Percentiles rank a stretch among this genome's conserved stretches.
phyloP scores from a whole-genome alignment of 306 rosid species.

The Chamaecrista fasciculata region DNA sequence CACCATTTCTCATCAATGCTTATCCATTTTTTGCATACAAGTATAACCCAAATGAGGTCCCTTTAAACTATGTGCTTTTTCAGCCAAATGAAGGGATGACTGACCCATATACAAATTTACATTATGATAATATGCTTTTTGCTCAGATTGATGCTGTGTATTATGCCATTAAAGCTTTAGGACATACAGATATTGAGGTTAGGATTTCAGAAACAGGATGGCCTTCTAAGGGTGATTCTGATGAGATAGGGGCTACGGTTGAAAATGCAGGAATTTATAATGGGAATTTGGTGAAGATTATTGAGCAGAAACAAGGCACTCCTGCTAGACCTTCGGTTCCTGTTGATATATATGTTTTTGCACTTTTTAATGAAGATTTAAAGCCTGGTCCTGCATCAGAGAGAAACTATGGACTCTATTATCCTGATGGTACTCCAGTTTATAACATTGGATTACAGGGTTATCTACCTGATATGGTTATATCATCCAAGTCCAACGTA shows the following conservation, averaged over 20 bases:
- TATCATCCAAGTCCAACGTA: constrained; percentile 51
- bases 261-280: constrained; percentile 75
- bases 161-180: constrained; percentile 67
- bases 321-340: constrained; percentile 81
- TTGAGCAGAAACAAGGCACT: constrained; percentile 62
- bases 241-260: constrained; percentile 76
- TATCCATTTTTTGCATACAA: constrained; percentile 88
- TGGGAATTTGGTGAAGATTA: constrained; percentile 59
- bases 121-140: constrained; percentile 85
- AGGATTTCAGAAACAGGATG: constrained; percentile 88
- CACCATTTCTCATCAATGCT: constrained; percentile 81
- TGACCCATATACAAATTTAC: constrained; percentile 66
- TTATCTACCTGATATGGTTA: constrained; percentile 51
- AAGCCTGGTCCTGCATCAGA: constrained; percentile 80
- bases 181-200: constrained; percentile 69
- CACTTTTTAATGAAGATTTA: constrained; percentile 83
- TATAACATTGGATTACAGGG: constrained; percentile 71
- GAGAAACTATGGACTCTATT: constrained; percentile 84
- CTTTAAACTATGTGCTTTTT: constrained; percentile 65
- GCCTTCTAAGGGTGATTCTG: constrained; percentile 81
- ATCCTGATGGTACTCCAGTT: constrained; percentile 74
- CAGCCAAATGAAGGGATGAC: constrained; percentile 71
- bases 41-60: constrained; percentile 48
- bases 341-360: constrained; percentile 73
- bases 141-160: constrained; percentile 98